Base-by-base conservation (phyloP, 139 green algal species). In the Micractinium conductrix region DNA sequence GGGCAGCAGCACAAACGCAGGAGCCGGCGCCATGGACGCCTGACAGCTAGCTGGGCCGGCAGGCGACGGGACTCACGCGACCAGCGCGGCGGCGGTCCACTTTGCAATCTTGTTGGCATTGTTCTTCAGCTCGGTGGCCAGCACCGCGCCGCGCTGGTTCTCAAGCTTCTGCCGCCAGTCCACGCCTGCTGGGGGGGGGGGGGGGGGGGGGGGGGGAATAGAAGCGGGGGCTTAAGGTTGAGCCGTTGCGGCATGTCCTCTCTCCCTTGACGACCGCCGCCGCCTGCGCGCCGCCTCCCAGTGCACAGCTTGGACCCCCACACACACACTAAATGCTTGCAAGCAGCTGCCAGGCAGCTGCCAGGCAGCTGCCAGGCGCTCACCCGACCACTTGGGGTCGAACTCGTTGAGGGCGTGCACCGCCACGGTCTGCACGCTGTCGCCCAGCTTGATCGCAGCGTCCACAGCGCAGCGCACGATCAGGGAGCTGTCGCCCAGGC, bases 51-150 rank as follows among this genome's bases (percentile, higher is more conserved):
- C 5, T 6, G 9, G 5, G 1, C 19, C 70, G 43, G 37, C 68
- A 53, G 68, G 37, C 21, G 58, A 67, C 58, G 58, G 16, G 37
- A 24, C 76, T 71, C 38, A 82, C 9, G 87, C 89, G 28, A 99
- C 83, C 69, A 99, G 88, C 21, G 97, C 97, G n/a, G 93, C 89
- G 16, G 93, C 93, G 6, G 97, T 98, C 97, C 97, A 99, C 89
- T 96, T 96, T 60, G 97, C 96, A 60, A 99, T 90, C 92, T 99
- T 99, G 92, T 96, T 96, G 79, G 94, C 93, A 88, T 99, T 99
- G 96, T 99, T 99, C 93, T 98, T 97, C 63, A 98, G 87, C 90
- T 99, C 97, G 14, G 96, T 99, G 17, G 97, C 96, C 82, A 99
- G 92, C 80, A 99, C 95, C 3, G 97, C 97, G 71, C 97, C 97